Evolutionary conservation across 345 rosid species (phyloP), one percentile per base, ranked within the genome.

Genomic region (Mangifera indica): DNA sequence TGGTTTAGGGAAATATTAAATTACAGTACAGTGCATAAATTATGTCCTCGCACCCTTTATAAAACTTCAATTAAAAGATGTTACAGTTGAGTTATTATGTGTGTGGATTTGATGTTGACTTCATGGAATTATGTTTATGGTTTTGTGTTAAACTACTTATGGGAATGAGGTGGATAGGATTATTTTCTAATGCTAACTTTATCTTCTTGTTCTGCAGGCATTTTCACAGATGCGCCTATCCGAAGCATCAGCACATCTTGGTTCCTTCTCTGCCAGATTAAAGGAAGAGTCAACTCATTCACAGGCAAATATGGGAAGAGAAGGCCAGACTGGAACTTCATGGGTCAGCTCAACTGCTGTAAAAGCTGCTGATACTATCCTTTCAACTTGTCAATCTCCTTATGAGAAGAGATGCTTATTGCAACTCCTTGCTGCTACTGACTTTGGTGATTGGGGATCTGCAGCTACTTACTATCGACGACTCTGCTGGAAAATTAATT

Each of bases 201-300:
- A 20, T 7, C 10, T 45, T 57, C 48, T 46, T 74, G 66, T 72
- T 72, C 34, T 75, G 65, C 80, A 95, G 99, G 99, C 99, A 77
- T 95, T 92, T 84, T 88, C 91, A 58, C 99, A 95, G 79, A 91
- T 91, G 97, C 97, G 98, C 66, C 87, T 95, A 13, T 85, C 98
- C 65, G 99, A 95, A 85, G 97, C 99, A 79, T 85, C 97, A 74
- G 99, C 98, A 63, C 99, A 95, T 86, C 76, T 95, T 63, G 97
- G 98, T 81, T 95, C 99, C 71, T 95, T 91, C 76, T 87, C 93
- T 76, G 85, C 84, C 67, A 86, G 98, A 84, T 84, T 92, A 72
- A 95, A 87, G 89, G 98, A 92, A 26, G 98, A 95, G 74, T 80
- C 85, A 45, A 70, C 80, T 40, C 77, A 77, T 76, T 79, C 77